Conservation (phyloP, 2,329 filamentous ascomycete species). For the Xylaria sp. region DNA sequence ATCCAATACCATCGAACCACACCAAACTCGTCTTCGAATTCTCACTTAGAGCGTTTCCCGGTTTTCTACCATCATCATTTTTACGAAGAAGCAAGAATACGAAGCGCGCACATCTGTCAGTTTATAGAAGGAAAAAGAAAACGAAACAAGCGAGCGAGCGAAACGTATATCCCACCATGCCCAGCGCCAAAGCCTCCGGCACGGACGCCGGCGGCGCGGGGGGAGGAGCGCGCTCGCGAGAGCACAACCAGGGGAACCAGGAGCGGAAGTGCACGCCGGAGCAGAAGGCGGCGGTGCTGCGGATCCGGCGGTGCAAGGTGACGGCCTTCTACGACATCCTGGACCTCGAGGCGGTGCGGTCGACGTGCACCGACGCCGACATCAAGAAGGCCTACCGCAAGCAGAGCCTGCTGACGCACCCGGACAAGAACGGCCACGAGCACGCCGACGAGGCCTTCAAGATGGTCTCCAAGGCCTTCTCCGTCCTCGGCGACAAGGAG, state of each 20-base stretch:
- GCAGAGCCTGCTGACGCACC: slow-evolving; percentile 92
- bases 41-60: background rate
- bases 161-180: slow-evolving; percentile 48
- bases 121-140: background rate
- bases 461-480: slow-evolving; percentile 94
- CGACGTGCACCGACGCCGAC: slow-evolving; percentile 78
- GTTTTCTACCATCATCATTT: background rate
- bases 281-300: slow-evolving; percentile 89
- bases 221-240: slow-evolving; percentile 61
- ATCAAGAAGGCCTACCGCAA: slow-evolving; percentile 99
- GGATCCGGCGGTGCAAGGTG: slow-evolving; percentile 83
- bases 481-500: slow-evolving; percentile 90
- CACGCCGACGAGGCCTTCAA: slow-evolving; percentile 98
- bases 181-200: slow-evolving; percentile 66
- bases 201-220: slow-evolving; percentile 58
- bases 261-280: slow-evolving; percentile 85
- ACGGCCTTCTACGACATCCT: slow-evolving; percentile 98
- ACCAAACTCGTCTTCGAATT: background rate
- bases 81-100: background rate
- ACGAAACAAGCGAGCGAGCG: background rate
- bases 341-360: slow-evolving; percentile 68
- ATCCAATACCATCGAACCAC: background rate
- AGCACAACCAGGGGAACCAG: slow-evolving; percentile 81
- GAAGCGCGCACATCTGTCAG: background rate
- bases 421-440: slow-evolving; percentile 97